A percentile compares a stretch with the other conserved stretches of the same genome.
Evolutionary conservation across 1,284 basidiomycete genomes (phyloP).

Genomic region (Cutaneotrichosporon cutaneum): DNA sequence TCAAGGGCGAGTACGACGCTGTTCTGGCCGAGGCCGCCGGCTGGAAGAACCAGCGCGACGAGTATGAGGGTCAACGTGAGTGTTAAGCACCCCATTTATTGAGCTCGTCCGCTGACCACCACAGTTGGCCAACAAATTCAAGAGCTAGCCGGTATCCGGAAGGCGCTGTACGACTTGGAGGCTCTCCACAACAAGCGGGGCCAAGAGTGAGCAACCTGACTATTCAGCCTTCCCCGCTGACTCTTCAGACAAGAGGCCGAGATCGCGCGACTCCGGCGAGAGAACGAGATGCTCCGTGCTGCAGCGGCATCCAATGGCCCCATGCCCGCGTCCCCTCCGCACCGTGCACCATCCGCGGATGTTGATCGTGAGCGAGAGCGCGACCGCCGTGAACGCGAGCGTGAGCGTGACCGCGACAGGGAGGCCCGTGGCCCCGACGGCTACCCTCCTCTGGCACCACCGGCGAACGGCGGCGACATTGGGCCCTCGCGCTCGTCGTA

Average conservation of each 20-base stretch:
- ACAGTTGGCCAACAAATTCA: conserved; percentile 68
- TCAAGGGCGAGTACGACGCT: conserved; percentile 82
- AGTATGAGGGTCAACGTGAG: conserved; percentile 82
- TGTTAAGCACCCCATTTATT: conserved; percentile 12
- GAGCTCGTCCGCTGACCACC: not conserved
- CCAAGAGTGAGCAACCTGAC: conserved; percentile 55
- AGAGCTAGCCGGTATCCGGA: conserved; percentile 69
- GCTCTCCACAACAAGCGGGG: conserved; percentile 68
- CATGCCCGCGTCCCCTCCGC: conserved; percentile 16
- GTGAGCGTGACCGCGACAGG: conserved; percentile 17
- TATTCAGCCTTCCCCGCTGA: not conserved
- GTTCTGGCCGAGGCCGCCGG: conserved; percentile 67
- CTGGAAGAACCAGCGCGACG: conserved; percentile 77
- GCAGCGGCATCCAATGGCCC: conserved; percentile 3
- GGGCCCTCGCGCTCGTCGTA: conserved; percentile 23
- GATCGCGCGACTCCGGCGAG: conserved; percentile 63
- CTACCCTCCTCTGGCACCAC: conserved; percentile 26
- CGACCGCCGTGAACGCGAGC: conserved; percentile 9
- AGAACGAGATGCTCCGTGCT: conserved; percentile 56
- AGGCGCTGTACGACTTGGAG: conserved; percentile 75
- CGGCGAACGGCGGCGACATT: conserved; percentile 40
- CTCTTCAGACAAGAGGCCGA: conserved; percentile 55
- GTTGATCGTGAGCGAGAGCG: conserved; percentile 13
- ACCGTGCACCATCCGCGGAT: conserved; percentile 14
- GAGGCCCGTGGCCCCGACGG: conserved; percentile 20